Percentiles rank a stretch among this genome's conserved stretches.
Evolutionary conservation across 306 rosid species (phyloP).

Genomic region (Cyclanthera cordifolia): DNA sequence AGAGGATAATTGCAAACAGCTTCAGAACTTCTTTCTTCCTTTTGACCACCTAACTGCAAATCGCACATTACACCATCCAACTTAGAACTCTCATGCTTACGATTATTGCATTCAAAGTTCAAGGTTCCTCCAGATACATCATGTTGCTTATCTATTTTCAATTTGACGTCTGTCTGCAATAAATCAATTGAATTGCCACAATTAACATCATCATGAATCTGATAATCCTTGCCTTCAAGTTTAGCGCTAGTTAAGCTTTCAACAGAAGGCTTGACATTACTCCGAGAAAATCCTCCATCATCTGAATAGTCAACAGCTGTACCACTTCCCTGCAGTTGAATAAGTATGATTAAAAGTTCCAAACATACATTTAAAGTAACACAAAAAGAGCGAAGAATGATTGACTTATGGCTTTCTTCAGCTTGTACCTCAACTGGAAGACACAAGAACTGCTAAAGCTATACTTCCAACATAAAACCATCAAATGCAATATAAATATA

Average conservation of each 20-base stretch:
- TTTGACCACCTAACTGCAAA: constrained; percentile 33
- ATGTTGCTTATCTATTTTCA: constrained; percentile 36
- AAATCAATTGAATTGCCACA: constrained; percentile 26
- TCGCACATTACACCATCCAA: constrained; percentile 24
- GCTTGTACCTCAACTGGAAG: background rate
- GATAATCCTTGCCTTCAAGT: constrained; percentile 33
- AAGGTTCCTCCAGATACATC: constrained; percentile 33
- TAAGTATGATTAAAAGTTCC: background rate
- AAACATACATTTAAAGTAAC: background rate
- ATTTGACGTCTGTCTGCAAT: constrained; percentile 27
- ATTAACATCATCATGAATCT: constrained; percentile 30
- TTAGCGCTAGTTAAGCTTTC: constrained; percentile 28
- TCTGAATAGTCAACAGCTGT: constrained; percentile 24
- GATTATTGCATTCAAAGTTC: constrained; percentile 29
- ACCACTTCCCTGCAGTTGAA: constrained; percentile 36
- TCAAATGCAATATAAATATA: background rate
- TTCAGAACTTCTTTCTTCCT: constrained; percentile 35
- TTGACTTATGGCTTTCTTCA: background rate
- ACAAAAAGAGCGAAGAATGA: background rate
- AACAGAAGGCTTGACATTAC: constrained; percentile 23
- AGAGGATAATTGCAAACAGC: constrained; percentile 30
- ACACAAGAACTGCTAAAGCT: background rate
- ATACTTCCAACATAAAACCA: background rate
- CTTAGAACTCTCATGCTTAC: constrained; percentile 30
- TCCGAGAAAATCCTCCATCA: constrained; percentile 26